Conservation (phyloP, 2,329 filamentous ascomycete species). For the Aspergillus hortae region DNA sequence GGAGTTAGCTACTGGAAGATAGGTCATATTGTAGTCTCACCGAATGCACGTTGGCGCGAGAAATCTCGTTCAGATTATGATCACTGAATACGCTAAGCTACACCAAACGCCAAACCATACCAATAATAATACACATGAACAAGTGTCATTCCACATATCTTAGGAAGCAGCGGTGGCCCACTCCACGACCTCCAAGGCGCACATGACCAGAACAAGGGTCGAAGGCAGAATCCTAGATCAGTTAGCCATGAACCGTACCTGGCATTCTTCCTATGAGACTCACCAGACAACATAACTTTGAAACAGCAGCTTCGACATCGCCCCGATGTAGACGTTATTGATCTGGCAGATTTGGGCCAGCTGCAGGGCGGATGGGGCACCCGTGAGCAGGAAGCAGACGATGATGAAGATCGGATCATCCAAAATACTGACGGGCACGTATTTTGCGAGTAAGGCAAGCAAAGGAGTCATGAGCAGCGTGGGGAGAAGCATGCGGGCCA, state of each 20-base stretch:
- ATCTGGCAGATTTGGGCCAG: constrained; percentile 98
- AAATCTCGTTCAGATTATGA: neutral
- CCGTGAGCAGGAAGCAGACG: constrained; percentile 93
- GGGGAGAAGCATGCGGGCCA: constrained; percentile 89
- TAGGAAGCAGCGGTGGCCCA: constrained; percentile 58
- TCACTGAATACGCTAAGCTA: neutral
- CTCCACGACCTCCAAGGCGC: constrained; percentile 86
- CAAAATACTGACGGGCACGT: constrained; percentile 84
- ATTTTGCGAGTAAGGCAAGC: constrained; percentile 83
- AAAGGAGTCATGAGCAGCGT: constrained; percentile 90
- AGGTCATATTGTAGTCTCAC: too few species aligned
- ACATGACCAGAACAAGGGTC: constrained; percentile 84
- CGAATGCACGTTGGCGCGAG: too few species aligned
- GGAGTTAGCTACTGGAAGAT: too few species aligned
- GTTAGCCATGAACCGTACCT: constrained; percentile 5
- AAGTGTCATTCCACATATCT: neutral
- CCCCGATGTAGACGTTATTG: constrained; percentile 91
- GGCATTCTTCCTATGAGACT: constrained; percentile 14
- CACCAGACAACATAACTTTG: constrained; percentile 96
- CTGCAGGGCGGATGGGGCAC: constrained; percentile 89
- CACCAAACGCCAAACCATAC: neutral
- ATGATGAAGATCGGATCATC: constrained; percentile 98
- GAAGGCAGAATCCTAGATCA: constrained; percentile 78
- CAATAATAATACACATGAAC: neutral
- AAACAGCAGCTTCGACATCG: constrained; percentile 90